A percentile compares a stretch with the other conserved stretches of the same genome.
Evolutionary conservation across 495 filamentous ascomycete genomes (phyloP).

Genomic region (Beverwykella pulmonaria): DNA sequence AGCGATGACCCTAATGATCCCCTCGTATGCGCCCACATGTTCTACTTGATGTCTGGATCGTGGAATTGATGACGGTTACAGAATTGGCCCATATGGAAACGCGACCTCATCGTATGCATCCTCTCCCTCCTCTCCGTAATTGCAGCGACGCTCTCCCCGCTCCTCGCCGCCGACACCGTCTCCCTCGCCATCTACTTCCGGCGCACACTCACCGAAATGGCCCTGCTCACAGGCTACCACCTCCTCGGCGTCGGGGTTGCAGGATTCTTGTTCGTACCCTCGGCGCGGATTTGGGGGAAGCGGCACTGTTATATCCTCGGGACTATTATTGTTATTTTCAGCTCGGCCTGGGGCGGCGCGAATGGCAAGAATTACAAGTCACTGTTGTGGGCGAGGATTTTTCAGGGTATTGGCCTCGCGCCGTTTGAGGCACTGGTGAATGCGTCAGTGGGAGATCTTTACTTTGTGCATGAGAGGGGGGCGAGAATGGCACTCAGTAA

Average conservation of each 20-base stretch:
- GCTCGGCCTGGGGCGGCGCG: constrained; percentile 78
- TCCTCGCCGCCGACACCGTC: constrained; percentile 85
- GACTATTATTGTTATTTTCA: constrained; percentile 69
- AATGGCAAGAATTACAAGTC: constrained; percentile 65
- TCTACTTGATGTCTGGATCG: too few species aligned
- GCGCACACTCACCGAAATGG: constrained; percentile 67
- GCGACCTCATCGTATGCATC: constrained; percentile 75
- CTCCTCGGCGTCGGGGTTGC: constrained; percentile 80
- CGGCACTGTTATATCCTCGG: constrained; percentile 85
- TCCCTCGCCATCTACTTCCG: constrained; percentile 64
- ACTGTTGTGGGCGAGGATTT: constrained; percentile 65
- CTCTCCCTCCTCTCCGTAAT: constrained; percentile 80
- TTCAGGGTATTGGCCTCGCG: constrained; percentile 51
- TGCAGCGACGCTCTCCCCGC: constrained; percentile 75
- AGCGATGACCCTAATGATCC: constrained; percentile 49
- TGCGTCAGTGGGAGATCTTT: constrained; percentile 48
- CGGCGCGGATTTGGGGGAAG: constrained; percentile 90
- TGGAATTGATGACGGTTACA: constrained; percentile 37
- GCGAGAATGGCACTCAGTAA: constrained; percentile 90
- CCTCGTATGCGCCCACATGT: constrained; percentile 51
- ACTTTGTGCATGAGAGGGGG: constrained; percentile 64
- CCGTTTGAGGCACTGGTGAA: constrained; percentile 53
- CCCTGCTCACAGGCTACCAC: constrained; percentile 84
- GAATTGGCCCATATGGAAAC: constrained; percentile 91
- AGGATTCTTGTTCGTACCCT: constrained; percentile 81